phyloP scores from a whole-genome alignment of 1,284 basidiomycete species.

The Pholiota adiposa region DNA sequence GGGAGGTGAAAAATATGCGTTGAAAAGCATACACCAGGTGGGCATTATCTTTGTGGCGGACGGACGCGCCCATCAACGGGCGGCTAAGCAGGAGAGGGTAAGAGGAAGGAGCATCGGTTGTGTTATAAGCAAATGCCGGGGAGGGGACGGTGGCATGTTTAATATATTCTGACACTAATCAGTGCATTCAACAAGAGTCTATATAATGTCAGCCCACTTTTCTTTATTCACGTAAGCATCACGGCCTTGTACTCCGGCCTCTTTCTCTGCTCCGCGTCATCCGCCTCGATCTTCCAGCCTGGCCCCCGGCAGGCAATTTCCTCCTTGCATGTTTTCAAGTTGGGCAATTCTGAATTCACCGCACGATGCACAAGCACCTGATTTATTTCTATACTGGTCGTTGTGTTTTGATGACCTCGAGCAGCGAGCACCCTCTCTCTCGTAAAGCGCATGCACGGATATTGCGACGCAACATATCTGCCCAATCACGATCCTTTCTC shows the following conservation, averaged over 20 bases:
- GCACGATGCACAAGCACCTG: neutral
- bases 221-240: constrained; percentile 34
- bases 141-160: constrained; percentile 25
- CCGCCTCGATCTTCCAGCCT: neutral
- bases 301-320: neutral
- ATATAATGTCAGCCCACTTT: constrained; percentile 39
- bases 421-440: no score
- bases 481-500: neutral
- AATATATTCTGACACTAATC: constrained; percentile 19
- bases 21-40: constrained; percentile 8
- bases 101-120: constrained; percentile 5
- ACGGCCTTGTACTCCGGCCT: constrained; percentile 3
- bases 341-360: neutral
- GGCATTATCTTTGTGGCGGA: constrained; percentile 4
- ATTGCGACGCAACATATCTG: no score
- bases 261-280: constrained; percentile 1
- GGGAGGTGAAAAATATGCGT: constrained; percentile 15
- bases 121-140: constrained; percentile 16
- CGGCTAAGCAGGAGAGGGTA: neutral
- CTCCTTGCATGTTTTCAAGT: neutral
- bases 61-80: constrained; percentile 5
- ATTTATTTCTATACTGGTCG: neutral
- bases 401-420: no score
- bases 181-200: constrained; percentile 2
- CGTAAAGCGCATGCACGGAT: no score